Evolutionary conservation across 139 green algal species (phyloP).

Genomic region (Micractinium sp.): DNA sequence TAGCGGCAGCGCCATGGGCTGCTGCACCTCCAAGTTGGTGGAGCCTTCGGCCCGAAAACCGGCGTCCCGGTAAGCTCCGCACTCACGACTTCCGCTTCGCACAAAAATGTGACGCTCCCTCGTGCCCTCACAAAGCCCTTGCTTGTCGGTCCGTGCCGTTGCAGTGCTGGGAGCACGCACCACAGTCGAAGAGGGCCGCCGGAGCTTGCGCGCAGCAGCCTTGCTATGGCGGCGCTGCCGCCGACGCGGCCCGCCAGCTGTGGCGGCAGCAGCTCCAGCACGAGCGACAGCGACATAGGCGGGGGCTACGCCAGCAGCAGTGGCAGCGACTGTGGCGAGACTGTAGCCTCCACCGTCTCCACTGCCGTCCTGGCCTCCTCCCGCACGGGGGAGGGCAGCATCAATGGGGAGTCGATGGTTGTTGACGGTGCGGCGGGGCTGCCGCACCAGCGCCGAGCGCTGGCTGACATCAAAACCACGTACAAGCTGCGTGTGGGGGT

Average conservation of each 20-base stretch:
- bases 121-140: not conserved
- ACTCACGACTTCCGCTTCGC: not conserved
- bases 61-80: not conserved
- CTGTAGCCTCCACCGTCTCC: not conserved
- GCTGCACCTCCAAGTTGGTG: not conserved
- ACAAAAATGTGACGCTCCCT: not conserved
- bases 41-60: not conserved
- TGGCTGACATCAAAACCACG: slow-evolving; percentile 32
- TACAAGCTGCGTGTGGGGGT: slow-evolving; percentile 44
- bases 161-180: not conserved
- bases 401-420: not conserved
- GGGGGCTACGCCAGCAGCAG: not conserved
- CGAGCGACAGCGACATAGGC: not conserved
- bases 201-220: not conserved
- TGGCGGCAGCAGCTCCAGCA: not conserved
- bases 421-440: not conserved
- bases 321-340: not conserved
- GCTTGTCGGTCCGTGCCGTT: not conserved
- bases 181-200: not conserved
- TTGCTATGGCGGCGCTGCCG: slow-evolving; percentile 8
- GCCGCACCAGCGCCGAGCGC: not conserved
- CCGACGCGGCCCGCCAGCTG: not conserved
- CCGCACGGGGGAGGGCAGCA: not conserved
- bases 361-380: not conserved
- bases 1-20: not conserved